Base-by-base conservation (phyloP, 768 basidiomycete species). In the Lactarius sanguifluus region DNA sequence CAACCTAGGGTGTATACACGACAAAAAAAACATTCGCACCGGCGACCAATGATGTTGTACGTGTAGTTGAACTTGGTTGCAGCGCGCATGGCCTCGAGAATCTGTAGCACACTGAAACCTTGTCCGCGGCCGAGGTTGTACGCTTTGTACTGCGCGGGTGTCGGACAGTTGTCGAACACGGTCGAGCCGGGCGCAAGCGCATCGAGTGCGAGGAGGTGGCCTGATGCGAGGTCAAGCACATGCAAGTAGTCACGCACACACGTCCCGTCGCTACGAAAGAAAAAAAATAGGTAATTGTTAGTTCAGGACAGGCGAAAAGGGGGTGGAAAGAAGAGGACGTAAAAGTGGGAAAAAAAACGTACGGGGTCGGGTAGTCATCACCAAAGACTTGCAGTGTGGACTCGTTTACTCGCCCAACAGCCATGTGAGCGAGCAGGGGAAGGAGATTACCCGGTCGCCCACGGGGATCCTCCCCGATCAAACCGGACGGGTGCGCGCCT, bases 211-310 rank as follows among this genome's bases (percentile, higher is more conserved):
- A 94, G 85, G 59, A 96, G 81, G 77, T 99, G 97, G 1, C 97
- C 97, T 18, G 87, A 81, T n/a, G 97, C 94, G 57, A 99, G 83
- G 76, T 99, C 97, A 75, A 98, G 85, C 67, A 99, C 86, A 72
- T 95, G 94, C 15, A 95, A 81, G 76, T 95, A 95, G 77, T 98
- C 96, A 52, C 96, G 89, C n/a, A 98, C 93, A 73, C 96, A 99
- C 9, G 96, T 98, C 10, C 96, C 96, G 74, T 98, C 96, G 43
- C 92, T 92, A 69, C 45, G 64, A 57, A 18, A 18, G 36, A 18
- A 50, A 25, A 50, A 47, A 20, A 68, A 38, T 20, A 18, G 16
- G 18, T 18, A 8, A 20, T 28, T 20, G 32, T 58, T 18, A 65
- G 28, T 25, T 16, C 1, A n/a, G 5, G 25, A 30, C n/a, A 34